Conservation (phyloP, 352 stramenopile genomes). For the Phytophthora rubi region DNA sequence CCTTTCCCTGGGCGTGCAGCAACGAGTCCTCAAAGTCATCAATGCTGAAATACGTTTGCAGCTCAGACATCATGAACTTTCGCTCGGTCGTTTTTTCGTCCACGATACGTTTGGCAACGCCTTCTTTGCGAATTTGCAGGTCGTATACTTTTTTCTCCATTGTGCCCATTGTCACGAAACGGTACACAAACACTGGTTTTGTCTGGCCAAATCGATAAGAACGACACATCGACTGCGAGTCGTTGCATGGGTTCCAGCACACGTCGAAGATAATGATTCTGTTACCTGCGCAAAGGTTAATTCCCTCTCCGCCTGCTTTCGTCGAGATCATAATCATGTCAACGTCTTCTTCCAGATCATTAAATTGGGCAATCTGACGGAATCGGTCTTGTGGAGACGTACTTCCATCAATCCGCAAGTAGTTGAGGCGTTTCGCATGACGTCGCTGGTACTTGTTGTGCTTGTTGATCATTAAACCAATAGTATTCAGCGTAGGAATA, state of each 20-base stretch:
- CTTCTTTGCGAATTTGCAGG: slow-evolving; percentile 91
- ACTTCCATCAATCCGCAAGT: slow-evolving; percentile 84
- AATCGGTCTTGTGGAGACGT: slow-evolving; percentile 83
- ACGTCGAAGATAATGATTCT: slow-evolving; percentile 93
- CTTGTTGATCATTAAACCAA: slow-evolving; percentile 72
- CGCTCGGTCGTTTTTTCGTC: slow-evolving; percentile 87
- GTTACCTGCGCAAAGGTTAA: slow-evolving; percentile 91
- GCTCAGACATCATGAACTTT: slow-evolving; percentile 81
- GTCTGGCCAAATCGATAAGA: slow-evolving; percentile 93
- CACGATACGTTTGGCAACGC: slow-evolving; percentile 88
- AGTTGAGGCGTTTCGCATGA: slow-evolving; percentile 55
- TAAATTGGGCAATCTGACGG: slow-evolving; percentile 83
- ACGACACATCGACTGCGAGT: slow-evolving; percentile 93
- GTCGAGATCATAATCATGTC: slow-evolving; percentile 90
- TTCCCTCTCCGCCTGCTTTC: slow-evolving; percentile 86
- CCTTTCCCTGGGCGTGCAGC: slow-evolving; percentile 44
- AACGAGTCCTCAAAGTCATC: slow-evolving; percentile 81
- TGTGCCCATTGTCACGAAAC: slow-evolving; percentile 90
- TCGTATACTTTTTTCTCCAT: slow-evolving; percentile 95
- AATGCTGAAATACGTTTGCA: slow-evolving; percentile 89
- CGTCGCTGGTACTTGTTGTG: slow-evolving; percentile 64
- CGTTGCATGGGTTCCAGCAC: slow-evolving; percentile 93
- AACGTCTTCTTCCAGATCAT: slow-evolving; percentile 80
- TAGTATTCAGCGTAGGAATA: slow-evolving; percentile 85
- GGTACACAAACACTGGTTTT: slow-evolving; percentile 93